phyloP scores from a whole-genome alignment of 352 stramenopile species.

The Globisporangium orthogonon region DNA sequence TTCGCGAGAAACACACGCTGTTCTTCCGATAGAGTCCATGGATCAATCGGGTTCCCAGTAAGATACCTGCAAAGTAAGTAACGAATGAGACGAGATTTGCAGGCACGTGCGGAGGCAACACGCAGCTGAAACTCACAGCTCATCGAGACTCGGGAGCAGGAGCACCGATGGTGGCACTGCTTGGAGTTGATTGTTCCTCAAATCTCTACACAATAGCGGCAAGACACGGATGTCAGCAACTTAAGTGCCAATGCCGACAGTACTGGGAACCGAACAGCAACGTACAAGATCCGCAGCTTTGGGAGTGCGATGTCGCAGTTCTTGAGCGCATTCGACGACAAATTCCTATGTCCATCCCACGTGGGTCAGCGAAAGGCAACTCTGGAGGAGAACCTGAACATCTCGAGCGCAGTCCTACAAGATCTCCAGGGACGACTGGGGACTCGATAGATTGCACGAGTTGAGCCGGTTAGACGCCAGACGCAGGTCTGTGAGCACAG shows the following conservation, averaged over 20 bases:
- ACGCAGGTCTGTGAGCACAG: constrained; percentile 12
- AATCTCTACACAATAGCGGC: constrained; percentile 6
- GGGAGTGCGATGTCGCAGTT: constrained; percentile 11
- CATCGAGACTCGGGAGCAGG: constrained; percentile 10
- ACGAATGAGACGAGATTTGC: not conserved
- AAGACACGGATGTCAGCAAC: not conserved
- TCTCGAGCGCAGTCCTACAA: constrained; percentile 4
- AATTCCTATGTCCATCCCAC: constrained; percentile 8
- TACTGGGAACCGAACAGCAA: no score
- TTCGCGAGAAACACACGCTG: constrained; percentile 28
- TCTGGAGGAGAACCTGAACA: not conserved
- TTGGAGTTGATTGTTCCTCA: constrained; percentile 13
- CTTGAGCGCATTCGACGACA: constrained; percentile 19
- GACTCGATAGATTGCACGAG: constrained; percentile 8
- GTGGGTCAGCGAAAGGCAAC: not conserved
- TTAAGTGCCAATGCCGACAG: not conserved
- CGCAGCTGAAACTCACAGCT: constrained; percentile 12
- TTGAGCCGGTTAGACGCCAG: constrained; percentile 15
- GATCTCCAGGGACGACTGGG: constrained; percentile 4
- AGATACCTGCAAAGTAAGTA: constrained; percentile 17
- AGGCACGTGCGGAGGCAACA: not conserved
- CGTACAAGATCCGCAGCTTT: constrained; percentile 15
- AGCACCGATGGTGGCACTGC: constrained; percentile 7
- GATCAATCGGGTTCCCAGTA: constrained; percentile 26
- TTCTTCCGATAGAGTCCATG: constrained; percentile 13